Evolutionary conservation across 169 alveolate genomes (phyloP).

Genomic region (Plasmodium gonderi): DNA sequence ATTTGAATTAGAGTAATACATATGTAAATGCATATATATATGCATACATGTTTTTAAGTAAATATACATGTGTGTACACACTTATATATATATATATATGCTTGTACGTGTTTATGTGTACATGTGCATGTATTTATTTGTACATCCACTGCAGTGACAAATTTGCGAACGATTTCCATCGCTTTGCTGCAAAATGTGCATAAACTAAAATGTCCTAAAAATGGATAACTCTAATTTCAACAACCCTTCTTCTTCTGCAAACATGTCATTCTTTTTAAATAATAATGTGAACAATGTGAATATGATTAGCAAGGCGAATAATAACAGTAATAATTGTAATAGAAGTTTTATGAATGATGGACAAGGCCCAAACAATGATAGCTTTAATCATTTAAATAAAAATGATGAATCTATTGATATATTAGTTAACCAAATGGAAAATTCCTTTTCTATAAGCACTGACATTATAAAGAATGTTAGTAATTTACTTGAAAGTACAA

Average conservation of each 20-base stretch:
- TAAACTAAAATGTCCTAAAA: constrained; percentile 33
- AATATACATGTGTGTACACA: not conserved
- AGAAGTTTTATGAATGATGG: constrained; percentile 27
- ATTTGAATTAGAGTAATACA: not conserved
- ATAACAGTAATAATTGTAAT: constrained; percentile 14
- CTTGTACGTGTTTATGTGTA: not conserved
- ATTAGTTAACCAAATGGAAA: constrained; percentile 75
- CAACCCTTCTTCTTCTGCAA: constrained; percentile 46
- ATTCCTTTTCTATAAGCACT: constrained; percentile 62
- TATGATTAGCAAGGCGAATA: not conserved
- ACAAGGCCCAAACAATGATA: constrained; percentile 17
- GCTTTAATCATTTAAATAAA: constrained; percentile 51
- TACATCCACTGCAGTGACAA: not conserved
- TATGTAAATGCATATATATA: not conserved
- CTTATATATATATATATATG: not conserved
- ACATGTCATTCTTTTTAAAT: constrained; percentile 71
- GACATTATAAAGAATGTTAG: constrained; percentile 69
- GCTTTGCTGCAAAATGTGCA: not conserved
- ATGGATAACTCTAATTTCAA: constrained; percentile 70
- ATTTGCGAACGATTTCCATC: not conserved
- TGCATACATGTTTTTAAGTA: constrained; percentile 3
- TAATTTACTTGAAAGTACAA: constrained; percentile 59
- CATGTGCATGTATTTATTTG: not conserved
- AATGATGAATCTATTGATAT: constrained; percentile 72
- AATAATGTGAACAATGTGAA: constrained; percentile 19